These are phyloP conservation scores for Arabis alpina DNA, from an alignment of 345 rosid genomes.

Conservation along the genomic window DNA sequence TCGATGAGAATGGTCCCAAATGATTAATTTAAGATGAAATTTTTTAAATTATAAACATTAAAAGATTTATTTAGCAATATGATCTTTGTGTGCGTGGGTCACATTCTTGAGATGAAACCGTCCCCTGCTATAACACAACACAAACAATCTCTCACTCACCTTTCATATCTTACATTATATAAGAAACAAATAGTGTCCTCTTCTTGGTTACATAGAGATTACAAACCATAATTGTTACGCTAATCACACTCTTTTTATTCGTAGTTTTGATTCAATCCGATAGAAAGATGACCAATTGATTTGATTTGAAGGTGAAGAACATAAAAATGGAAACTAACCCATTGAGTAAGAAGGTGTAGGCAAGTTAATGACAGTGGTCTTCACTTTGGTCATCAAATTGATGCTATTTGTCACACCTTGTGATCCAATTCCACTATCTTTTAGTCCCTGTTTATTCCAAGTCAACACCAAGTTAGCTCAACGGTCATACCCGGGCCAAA, in stretches of 20 bases:
- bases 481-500: slow-evolving; percentile 12
- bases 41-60: slow-evolving; percentile 10
- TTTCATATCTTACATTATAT: slow-evolving; percentile 6
- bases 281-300: slow-evolving; percentile 31
- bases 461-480: slow-evolving; percentile 9
- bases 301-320: slow-evolving; percentile 20
- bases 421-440: slow-evolving; percentile 98
- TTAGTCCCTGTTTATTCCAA: slow-evolving; percentile 65
- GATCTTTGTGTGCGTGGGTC: slow-evolving; percentile 30
- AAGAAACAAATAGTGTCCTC: slow-evolving; percentile 7
- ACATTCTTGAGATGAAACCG: slow-evolving; percentile 39
- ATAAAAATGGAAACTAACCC: slow-evolving; percentile 56
- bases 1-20: slow-evolving; percentile 32
- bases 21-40: background rate
- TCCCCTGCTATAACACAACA: slow-evolving; percentile 37
- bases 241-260: slow-evolving; percentile 42
- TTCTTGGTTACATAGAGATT: slow-evolving; percentile 35
- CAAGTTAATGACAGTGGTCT: slow-evolving; percentile 90
- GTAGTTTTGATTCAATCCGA: slow-evolving; percentile 9
- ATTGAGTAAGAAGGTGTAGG: slow-evolving; percentile 91
- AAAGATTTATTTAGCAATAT: background rate
- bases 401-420: slow-evolving; percentile 98
- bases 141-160: slow-evolving; percentile 25
- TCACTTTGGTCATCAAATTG: slow-evolving; percentile 91
- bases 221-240: slow-evolving; percentile 37